Evolutionary conservation across 345 rosid species (phyloP).

Genomic region (Aurinia saxatilis): DNA sequence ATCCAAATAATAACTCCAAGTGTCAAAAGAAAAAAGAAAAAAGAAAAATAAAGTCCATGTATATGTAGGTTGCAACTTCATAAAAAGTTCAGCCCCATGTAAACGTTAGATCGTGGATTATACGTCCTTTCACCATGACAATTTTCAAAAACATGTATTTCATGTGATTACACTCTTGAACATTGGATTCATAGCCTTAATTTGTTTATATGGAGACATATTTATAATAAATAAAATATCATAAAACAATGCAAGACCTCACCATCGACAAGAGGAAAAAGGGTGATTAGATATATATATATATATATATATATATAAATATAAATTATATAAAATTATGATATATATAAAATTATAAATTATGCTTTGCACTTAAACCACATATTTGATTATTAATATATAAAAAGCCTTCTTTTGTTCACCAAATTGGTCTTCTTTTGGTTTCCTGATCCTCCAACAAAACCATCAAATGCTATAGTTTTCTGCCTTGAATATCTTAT

Average conservation of each 20-base stretch:
- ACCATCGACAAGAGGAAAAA: not conserved
- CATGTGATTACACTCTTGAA: not conserved
- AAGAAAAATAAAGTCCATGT: too few relatives aligned
- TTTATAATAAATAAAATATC: too few relatives aligned
- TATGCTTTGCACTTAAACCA: too few relatives aligned
- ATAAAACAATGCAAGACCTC: not conserved
- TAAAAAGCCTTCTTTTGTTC: not conserved
- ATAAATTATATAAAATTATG: too few relatives aligned
- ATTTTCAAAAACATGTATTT: not conserved
- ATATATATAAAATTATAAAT: conserved; percentile 4
- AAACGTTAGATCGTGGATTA: too few relatives aligned
- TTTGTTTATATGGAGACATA: not conserved
- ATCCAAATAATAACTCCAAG: too few relatives aligned
- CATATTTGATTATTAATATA: too few relatives aligned
- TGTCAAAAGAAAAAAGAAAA: too few relatives aligned
- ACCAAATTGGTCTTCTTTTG: conserved; percentile 11
- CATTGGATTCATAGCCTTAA: not conserved
- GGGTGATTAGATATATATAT: conserved; percentile 17
- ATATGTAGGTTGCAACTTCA: too few relatives aligned
- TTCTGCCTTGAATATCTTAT: conserved; percentile 2
- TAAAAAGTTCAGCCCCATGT: too few relatives aligned
- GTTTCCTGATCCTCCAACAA: conserved; percentile 29
- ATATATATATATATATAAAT: too few relatives aligned
- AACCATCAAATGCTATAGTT: conserved; percentile 19
- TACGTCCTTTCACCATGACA: too few relatives aligned